Conservation (phyloP, 192 early-diverging fungal genomes). For the Coemansia sp. region DNA sequence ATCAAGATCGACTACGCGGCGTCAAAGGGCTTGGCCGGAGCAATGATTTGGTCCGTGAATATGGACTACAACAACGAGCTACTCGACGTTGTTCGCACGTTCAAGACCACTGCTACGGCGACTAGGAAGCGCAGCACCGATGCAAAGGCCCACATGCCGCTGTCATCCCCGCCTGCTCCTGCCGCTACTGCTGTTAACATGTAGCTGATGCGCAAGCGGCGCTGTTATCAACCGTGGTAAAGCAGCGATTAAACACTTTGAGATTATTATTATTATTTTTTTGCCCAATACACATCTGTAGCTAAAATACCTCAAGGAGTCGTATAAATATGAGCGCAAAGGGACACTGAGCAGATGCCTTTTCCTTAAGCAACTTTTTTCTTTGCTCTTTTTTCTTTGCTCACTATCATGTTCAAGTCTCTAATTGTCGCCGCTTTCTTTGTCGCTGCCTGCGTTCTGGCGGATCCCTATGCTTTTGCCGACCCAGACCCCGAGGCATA, state of each 20-base stretch:
- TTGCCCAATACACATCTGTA: background rate
- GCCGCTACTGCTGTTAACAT: background rate
- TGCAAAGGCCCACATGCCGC: background rate
- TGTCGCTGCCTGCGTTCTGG: background rate
- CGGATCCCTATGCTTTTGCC: background rate
- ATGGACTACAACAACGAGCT: constrained; percentile 59
- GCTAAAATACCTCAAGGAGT: background rate
- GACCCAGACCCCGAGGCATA: background rate
- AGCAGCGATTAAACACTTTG: background rate
- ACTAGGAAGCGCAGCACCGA: background rate
- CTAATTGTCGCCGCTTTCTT: background rate
- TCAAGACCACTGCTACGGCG: background rate
- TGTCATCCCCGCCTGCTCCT: background rate
- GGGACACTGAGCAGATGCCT: background rate
- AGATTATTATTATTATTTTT: no score
- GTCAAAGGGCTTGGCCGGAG: constrained; percentile 57
- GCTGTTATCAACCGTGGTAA: background rate
- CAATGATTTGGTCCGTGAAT: constrained; percentile 60
- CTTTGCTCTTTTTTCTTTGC: background rate
- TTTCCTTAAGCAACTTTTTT: background rate
- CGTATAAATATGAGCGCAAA: background rate
- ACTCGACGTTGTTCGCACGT: constrained; percentile 25
- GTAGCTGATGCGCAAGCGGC: background rate
- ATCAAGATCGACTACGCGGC: constrained; percentile 63
- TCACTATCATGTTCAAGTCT: background rate